These are phyloP conservation scores for Lactifluus echinatus DNA, from an alignment of 768 basidiomycete species.

Conservation along the genomic window DNA sequence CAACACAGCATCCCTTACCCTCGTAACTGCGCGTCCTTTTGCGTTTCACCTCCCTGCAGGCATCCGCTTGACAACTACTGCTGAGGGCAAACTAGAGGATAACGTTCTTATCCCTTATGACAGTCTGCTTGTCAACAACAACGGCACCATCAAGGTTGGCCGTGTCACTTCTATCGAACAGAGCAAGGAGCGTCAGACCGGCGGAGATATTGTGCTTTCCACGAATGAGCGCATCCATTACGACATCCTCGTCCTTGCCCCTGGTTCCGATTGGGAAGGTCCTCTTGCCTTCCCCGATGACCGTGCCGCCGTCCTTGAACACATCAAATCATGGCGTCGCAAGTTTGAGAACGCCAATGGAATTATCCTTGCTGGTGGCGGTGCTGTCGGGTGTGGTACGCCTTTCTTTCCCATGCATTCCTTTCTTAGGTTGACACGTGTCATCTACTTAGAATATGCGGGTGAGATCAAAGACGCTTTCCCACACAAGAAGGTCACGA, in stretches of 20 bases:
- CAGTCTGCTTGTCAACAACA: constrained; percentile 8
- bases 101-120: constrained; percentile 14
- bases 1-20: constrained; percentile 40
- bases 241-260: no score
- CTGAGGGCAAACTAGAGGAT: constrained; percentile 30
- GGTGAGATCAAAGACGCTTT: constrained; percentile 38
- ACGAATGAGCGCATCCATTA: constrained; percentile 4
- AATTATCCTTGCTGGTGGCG: constrained; percentile 32
- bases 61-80: constrained; percentile 45
- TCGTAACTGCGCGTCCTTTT: constrained; percentile 47
- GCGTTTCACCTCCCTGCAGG: constrained; percentile 41
- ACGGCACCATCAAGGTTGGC: constrained; percentile 15
- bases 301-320: constrained; percentile 19
- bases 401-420: background rate
- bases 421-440: background rate
- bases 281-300: no score
- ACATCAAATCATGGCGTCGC: constrained; percentile 26
- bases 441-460: constrained; percentile 30
- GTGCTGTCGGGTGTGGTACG: constrained; percentile 37
- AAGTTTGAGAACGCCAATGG: constrained; percentile 27
- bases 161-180: constrained; percentile 12
- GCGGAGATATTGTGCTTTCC: constrained; percentile 6
- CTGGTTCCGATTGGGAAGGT: no score
- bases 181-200: no score
- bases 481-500: constrained; percentile 44